A percentile compares a stretch with the other conserved stretches of the same genome.
Evolutionary conservation across 345 rosid species (phyloP).

Genomic region (Boechera stricta): DNA sequence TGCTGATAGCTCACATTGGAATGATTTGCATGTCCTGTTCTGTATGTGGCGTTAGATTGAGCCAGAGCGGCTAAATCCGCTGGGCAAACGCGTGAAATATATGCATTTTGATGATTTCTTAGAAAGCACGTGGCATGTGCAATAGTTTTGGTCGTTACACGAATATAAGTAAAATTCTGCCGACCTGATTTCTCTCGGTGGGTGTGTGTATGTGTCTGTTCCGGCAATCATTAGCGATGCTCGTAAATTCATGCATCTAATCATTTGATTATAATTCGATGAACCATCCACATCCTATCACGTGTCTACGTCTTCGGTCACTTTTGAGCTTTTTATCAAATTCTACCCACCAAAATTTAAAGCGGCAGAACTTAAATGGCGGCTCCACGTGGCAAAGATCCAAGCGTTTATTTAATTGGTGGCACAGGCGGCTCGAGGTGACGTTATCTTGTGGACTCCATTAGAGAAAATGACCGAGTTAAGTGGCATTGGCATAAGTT

Average conservation of each 20-base stretch:
- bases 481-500: constrained; percentile 18
- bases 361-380: constrained; percentile 17
- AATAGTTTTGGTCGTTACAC: constrained; percentile 34
- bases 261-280: neutral
- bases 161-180: constrained; percentile 33
- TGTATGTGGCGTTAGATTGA: too few species aligned
- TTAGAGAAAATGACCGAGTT: neutral
- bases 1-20: too few species aligned
- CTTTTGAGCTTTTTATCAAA: constrained; percentile 33
- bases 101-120: neutral
- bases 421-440: constrained; percentile 30
- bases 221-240: constrained; percentile 29
- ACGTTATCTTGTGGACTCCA: constrained; percentile 12
- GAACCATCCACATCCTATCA: constrained; percentile 28
- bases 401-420: constrained; percentile 33
- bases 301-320: constrained; percentile 4
- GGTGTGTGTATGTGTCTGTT: neutral
- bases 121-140: constrained; percentile 33
- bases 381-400: constrained; percentile 34
- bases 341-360: constrained; percentile 30
- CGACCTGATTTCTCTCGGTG: constrained; percentile 39
- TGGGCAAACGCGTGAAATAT: neutral
- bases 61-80: neutral
- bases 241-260: constrained; percentile 31
- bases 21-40: too few species aligned